Evolutionary conservation across 2,329 filamentous ascomycete species (phyloP).

Genomic region (Colletotrichum lindemuthianum): DNA sequence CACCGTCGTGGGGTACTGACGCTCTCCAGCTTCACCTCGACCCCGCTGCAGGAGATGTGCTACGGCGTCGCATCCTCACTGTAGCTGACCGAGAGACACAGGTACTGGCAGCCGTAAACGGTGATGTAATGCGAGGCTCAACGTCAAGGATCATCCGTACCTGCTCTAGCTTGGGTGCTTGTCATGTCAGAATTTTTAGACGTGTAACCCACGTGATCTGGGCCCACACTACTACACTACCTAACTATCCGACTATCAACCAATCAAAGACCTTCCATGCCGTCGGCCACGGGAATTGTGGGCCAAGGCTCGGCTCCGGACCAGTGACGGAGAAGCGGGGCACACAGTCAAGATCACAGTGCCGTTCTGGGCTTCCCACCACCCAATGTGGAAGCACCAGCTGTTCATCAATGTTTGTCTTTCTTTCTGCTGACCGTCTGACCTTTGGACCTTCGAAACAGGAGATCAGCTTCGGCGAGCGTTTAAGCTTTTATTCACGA

Average conservation of each 20-base stretch:
- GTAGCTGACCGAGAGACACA: neutral
- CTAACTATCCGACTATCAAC: neutral
- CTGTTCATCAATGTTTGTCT: slow-evolving; percentile 11
- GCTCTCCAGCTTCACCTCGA: no score
- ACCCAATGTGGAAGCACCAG: neutral
- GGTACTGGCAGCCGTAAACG: neutral
- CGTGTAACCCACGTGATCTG: slow-evolving; percentile 26
- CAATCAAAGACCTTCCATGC: slow-evolving; percentile 8
- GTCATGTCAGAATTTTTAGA: slow-evolving; percentile 25
- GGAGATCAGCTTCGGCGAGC: slow-evolving; percentile 17
- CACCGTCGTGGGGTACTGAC: no score
- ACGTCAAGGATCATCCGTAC: slow-evolving; percentile 3
- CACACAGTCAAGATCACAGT: slow-evolving; percentile 29
- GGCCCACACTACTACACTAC: neutral
- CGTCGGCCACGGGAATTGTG: slow-evolving; percentile 18
- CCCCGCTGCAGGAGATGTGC: no score
- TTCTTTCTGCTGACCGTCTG: slow-evolving; percentile 11
- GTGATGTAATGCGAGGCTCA: slow-evolving; percentile 30
- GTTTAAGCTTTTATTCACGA: slow-evolving; percentile 26
- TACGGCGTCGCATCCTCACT: no score
- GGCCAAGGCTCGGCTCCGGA: slow-evolving; percentile 27
- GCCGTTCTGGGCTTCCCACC: neutral
- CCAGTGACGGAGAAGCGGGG: slow-evolving; percentile 33
- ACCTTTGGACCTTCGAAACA: slow-evolving; percentile 31
- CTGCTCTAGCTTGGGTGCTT: slow-evolving; percentile 5